Percentiles rank a stretch among this genome's conserved stretches.
These are phyloP conservation scores for Neurospora africana DNA, from an alignment of 495 filamentous ascomycete genomes.

Conservation along the genomic window DNA sequence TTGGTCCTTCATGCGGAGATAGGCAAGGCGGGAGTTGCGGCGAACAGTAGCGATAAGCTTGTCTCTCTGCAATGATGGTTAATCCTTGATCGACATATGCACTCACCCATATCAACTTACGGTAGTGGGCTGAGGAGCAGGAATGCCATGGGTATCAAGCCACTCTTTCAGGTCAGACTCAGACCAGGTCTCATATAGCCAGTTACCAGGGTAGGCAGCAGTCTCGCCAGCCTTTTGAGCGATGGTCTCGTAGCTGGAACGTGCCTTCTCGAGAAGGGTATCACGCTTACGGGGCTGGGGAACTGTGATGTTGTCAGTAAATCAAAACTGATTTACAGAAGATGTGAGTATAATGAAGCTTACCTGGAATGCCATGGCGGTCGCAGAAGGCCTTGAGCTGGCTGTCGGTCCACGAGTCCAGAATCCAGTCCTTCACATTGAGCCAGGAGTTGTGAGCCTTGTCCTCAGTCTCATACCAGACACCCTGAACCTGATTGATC, in stretches of 20 bases:
- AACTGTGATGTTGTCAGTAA: slow-evolving; percentile 16
- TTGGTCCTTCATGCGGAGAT: slow-evolving; percentile 50
- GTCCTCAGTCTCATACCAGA: slow-evolving; percentile 69
- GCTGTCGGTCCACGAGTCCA: slow-evolving; percentile 65
- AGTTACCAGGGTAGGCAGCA: slow-evolving; percentile 80
- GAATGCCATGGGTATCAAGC: slow-evolving; percentile 81
- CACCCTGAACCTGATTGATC: slow-evolving; percentile 53
- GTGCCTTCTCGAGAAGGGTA: slow-evolving; percentile 62
- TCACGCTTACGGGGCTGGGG: slow-evolving; percentile 83
- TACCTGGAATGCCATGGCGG: slow-evolving; percentile 69
- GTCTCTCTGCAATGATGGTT: slow-evolving; percentile 46
- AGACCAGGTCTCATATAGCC: slow-evolving; percentile 84
- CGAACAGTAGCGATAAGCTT: slow-evolving; percentile 81
- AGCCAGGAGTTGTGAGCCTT: slow-evolving; percentile 57
- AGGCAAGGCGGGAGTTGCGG: slow-evolving; percentile 76
- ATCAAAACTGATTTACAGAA: too few species aligned
- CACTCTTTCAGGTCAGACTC: slow-evolving; percentile 52
- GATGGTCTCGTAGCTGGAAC: slow-evolving; percentile 68
- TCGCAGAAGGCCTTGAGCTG: slow-evolving; percentile 90
- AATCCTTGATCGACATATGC: background rate
- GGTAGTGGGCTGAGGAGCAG: slow-evolving; percentile 73
- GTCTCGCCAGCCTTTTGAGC: slow-evolving; percentile 81
- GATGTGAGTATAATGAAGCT: background rate
- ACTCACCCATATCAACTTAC: slow-evolving; percentile 13
- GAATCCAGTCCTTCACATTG: slow-evolving; percentile 79